Conservation (phyloP, 148 eudicot genomes). For the Pouteria glomerata region DNA sequence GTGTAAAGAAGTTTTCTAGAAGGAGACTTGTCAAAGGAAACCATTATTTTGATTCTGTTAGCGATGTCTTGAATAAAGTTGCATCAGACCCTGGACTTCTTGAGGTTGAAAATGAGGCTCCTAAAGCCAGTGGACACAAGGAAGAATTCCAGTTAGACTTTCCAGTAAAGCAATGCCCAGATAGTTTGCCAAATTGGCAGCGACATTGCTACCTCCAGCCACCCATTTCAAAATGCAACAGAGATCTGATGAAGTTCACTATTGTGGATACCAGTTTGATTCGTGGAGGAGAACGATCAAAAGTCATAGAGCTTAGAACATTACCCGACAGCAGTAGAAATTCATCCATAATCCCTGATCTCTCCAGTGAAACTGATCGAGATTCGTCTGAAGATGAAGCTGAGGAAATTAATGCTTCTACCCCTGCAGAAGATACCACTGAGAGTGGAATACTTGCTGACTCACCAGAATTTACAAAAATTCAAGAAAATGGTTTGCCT, state of each 20-base stretch:
- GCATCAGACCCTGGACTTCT: slow-evolving; percentile 30
- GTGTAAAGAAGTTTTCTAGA: slow-evolving; percentile 30
- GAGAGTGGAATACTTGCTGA: neutral
- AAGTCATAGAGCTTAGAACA: slow-evolving; percentile 19
- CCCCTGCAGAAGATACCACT: neutral
- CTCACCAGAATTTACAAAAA: slow-evolving; percentile 1
- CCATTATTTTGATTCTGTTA: slow-evolving; percentile 31
- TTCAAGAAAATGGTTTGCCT: slow-evolving; percentile 3
- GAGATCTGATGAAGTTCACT: slow-evolving; percentile 13
- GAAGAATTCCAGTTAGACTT: neutral
- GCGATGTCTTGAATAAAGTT: slow-evolving; percentile 31
- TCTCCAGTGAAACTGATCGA: slow-evolving; percentile 2
- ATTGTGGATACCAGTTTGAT: slow-evolving; percentile 28
- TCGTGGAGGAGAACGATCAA: slow-evolving; percentile 2
- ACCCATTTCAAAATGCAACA: neutral
- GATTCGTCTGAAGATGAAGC: neutral
- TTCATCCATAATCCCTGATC: neutral
- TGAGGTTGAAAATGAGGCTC: slow-evolving; percentile 13
- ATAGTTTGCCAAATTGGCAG: neutral
- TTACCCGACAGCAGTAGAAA: slow-evolving; percentile 12
- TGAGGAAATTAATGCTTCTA: neutral
- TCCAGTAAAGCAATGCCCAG: neutral
- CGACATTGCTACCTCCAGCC: slow-evolving; percentile 12
- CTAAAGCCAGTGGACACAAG: neutral
- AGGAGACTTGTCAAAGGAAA: slow-evolving; percentile 25